Conservation (phyloP, 2,329 filamentous ascomycete genomes). For the Dactylellina cionopaga region DNA sequence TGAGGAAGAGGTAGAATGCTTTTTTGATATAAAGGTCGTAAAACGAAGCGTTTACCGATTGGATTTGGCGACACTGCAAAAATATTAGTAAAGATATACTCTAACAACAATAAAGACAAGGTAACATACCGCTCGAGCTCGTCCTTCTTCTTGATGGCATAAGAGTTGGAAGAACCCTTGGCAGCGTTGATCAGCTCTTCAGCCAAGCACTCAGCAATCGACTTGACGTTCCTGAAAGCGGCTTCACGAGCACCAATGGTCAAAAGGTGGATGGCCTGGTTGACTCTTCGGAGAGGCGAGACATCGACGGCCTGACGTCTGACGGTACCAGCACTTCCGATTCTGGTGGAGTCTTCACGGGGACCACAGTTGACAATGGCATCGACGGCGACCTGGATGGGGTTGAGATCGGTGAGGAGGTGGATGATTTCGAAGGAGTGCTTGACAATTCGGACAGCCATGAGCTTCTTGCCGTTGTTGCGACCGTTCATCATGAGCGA, state of each 20-base stretch:
- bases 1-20: slow-evolving; percentile 32
- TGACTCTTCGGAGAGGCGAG: slow-evolving; percentile 97
- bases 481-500: slow-evolving; percentile 99
- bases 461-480: slow-evolving; percentile 99
- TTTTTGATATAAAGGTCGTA: slow-evolving; percentile 37
- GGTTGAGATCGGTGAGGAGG: slow-evolving; percentile 99
- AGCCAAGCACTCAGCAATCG: slow-evolving; percentile 97
- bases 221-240: slow-evolving; percentile 99
- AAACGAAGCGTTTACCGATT: slow-evolving; percentile 83
- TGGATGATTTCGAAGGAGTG: slow-evolving; percentile 99
- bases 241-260: slow-evolving; percentile 99
- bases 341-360: slow-evolving; percentile 99
- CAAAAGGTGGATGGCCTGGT: slow-evolving; percentile 99
- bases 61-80: slow-evolving; percentile 89
- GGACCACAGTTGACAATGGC: slow-evolving; percentile 99
- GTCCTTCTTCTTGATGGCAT: slow-evolving; percentile 99
- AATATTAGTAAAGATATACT: slow-evolving; percentile 15
- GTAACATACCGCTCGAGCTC: slow-evolving; percentile 80
- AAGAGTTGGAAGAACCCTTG: slow-evolving; percentile 99
- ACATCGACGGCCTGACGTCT: slow-evolving; percentile 99
- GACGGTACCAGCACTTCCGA: slow-evolving; percentile 99
- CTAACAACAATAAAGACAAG: not conserved
- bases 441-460: slow-evolving; percentile 98
- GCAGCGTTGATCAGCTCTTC: slow-evolving; percentile 99
- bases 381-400: slow-evolving; percentile 98